Evolutionary conservation across 108 stramenopile species (phyloP).

Genomic region (Licmophora abbreviata): DNA sequence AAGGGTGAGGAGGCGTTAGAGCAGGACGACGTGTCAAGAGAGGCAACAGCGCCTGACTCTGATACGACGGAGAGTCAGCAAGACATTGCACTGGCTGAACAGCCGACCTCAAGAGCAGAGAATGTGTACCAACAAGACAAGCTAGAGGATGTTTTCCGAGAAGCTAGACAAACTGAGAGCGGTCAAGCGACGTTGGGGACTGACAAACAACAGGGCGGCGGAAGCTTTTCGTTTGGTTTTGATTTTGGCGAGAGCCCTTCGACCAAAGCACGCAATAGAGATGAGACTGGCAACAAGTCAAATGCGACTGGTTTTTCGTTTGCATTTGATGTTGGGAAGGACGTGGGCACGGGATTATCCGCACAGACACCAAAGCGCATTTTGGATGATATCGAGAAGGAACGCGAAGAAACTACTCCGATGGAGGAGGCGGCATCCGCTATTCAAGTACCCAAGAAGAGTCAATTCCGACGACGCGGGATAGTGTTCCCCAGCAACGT

Average conservation of each 20-base stretch:
- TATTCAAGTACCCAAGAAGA: neutral
- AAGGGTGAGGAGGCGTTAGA: conserved; percentile 7
- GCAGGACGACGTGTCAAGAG: conserved; percentile 4
- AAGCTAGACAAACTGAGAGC: conserved; percentile 34
- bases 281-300: neutral
- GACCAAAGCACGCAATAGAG: neutral
- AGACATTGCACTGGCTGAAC: no score
- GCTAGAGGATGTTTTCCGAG: conserved; percentile 65
- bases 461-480: conserved; percentile 13
- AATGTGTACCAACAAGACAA: conserved; percentile 57
- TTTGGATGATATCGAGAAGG: neutral
- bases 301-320: conserved; percentile 4
- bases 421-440: conserved; percentile 3
- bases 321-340: neutral
- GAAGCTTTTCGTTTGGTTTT: conserved; percentile 54
- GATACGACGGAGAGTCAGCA: conserved; percentile 2
- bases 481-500: conserved; percentile 30
- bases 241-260: conserved; percentile 9
- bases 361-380: neutral
- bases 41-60: neutral
- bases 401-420: neutral
- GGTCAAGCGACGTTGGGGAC: neutral
- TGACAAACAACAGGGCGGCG: neutral
- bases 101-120: no score
- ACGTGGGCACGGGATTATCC: neutral